phyloP scores from a whole-genome alignment of 331 rosid genomes.

The Cydonia oblonga region DNA sequence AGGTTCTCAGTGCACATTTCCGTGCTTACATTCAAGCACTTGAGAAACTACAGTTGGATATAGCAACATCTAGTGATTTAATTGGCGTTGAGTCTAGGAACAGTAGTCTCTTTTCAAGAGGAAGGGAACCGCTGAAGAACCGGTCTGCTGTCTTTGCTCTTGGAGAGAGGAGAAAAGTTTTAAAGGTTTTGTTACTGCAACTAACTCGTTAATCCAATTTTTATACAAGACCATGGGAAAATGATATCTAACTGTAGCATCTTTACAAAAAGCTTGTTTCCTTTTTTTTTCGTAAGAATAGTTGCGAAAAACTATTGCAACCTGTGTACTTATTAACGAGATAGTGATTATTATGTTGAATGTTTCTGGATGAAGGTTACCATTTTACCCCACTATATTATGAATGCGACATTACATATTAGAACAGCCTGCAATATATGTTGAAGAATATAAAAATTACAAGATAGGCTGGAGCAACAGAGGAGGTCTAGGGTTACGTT shows the following conservation, averaged over 20 bases:
- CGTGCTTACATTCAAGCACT: conserved; percentile 91
- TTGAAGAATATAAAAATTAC: no score
- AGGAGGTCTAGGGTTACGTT: no score
- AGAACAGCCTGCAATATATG: no score
- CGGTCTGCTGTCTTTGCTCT: conserved; percentile 91
- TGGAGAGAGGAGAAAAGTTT: conserved; percentile 80
- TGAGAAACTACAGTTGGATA: conserved; percentile 91
- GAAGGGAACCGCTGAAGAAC: conserved; percentile 90
- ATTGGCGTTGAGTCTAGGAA: conserved; percentile 92
- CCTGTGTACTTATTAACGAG: no score
- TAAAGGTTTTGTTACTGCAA: conserved; percentile 33
- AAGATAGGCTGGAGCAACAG: no score
- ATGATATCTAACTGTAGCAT: background rate
- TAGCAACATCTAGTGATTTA: conserved; percentile 88
- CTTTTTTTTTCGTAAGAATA: no score
- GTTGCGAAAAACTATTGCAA: no score
- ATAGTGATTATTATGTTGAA: no score
- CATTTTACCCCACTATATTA: no score
- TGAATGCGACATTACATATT: no score
- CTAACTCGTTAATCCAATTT: background rate
- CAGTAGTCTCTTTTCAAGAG: conserved; percentile 64
- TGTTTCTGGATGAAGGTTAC: no score
- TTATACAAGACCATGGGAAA: background rate
- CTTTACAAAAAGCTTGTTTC: no score
- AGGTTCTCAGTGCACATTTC: conserved; percentile 98